Evolutionary conservation across 257 asterid species (phyloP).

Genomic region (Solanum clarkiae): DNA sequence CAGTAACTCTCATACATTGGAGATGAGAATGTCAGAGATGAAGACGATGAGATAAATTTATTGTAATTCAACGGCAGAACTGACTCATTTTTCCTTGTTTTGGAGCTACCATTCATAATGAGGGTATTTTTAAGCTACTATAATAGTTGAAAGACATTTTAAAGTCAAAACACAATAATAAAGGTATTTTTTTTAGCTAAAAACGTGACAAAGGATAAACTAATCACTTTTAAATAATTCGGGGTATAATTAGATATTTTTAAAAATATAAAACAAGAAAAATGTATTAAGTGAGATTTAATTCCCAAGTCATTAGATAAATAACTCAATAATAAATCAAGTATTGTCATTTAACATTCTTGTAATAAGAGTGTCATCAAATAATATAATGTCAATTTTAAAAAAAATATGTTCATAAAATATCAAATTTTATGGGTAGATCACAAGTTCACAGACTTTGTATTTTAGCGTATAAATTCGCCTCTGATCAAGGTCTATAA

Average conservation of each 20-base stretch:
- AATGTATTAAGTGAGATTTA: background rate
- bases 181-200: background rate
- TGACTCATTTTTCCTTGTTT: background rate
- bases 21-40: background rate
- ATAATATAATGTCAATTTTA: too few relatives aligned
- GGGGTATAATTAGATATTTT: too few relatives aligned
- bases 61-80: too few relatives aligned
- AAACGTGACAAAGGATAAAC: background rate
- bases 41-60: background rate
- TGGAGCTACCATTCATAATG: background rate
- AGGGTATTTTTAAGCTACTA: background rate
- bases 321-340: too few relatives aligned
- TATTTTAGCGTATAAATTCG: background rate
- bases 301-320: too few relatives aligned
- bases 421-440: too few relatives aligned
- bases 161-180: background rate
- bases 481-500: too few relatives aligned
- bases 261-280: too few relatives aligned
- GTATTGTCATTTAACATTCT: too few relatives aligned
- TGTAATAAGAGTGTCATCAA: background rate
- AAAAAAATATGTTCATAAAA: too few relatives aligned
- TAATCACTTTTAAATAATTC: too few relatives aligned
- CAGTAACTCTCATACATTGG: background rate
- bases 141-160: background rate
- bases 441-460: too few relatives aligned